Percentiles rank a stretch among this genome's conserved stretches.
Evolutionary conservation across 208 protist species (phyloP).

Genomic region (Lotmaria passim): DNA sequence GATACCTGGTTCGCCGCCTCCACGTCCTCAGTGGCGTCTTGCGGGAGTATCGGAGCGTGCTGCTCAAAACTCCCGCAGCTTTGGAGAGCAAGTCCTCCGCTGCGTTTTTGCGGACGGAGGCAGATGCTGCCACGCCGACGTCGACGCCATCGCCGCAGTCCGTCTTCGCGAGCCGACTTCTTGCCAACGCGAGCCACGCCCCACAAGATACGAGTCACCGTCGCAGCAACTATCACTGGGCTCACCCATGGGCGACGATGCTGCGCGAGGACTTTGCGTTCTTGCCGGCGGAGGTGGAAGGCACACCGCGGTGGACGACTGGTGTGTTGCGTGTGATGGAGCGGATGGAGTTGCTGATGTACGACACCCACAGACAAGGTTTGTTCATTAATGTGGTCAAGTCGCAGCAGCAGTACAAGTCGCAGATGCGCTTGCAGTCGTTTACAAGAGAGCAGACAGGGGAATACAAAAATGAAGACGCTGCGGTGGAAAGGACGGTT

Average conservation of each 20-base stretch:
- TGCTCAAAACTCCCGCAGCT: slow-evolving; percentile 5
- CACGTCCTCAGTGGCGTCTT: slow-evolving; percentile 76
- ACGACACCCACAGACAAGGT: slow-evolving; percentile 35
- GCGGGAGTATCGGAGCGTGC: slow-evolving; percentile 46
- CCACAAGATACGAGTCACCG: slow-evolving; percentile 29
- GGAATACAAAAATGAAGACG: background rate
- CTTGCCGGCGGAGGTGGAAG: slow-evolving; percentile 54
- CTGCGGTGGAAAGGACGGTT: background rate
- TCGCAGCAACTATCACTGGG: slow-evolving; percentile 30
- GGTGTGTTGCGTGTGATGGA: slow-evolving; percentile 42
- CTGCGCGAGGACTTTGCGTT: slow-evolving; percentile 38
- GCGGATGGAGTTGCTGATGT: slow-evolving; percentile 64
- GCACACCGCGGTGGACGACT: slow-evolving; percentile 19
- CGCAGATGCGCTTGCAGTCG: background rate
- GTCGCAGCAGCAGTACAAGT: slow-evolving; percentile 17
- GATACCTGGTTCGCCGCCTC: slow-evolving; percentile 70
- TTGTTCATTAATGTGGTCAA: slow-evolving; percentile 61
- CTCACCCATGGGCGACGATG: slow-evolving; percentile 42
- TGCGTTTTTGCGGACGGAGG: no score
- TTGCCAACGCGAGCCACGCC: slow-evolving; percentile 17
- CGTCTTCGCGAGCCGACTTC: background rate
- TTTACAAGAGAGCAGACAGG: background rate
- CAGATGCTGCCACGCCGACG: no score
- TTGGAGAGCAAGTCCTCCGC: no score
- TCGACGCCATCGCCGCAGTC: slow-evolving; percentile 7